phyloP scores from a whole-genome alignment of 345 rosid genomes.

The Citropsis articulata region DNA sequence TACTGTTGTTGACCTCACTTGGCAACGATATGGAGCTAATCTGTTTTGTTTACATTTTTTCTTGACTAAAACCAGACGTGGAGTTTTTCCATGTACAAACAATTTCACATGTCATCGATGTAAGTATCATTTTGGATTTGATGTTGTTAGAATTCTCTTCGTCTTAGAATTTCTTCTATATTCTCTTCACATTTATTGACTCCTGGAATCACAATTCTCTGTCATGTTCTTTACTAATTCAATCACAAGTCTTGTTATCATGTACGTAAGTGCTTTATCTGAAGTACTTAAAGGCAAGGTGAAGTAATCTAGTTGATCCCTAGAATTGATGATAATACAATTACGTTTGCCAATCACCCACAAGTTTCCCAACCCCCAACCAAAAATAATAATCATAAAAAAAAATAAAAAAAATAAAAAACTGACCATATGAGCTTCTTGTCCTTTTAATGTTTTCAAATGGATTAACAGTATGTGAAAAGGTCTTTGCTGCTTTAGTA shows the following conservation, averaged over 20 bases:
- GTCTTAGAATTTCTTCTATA: not conserved
- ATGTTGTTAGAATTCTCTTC: not conserved
- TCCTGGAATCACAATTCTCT: not conserved
- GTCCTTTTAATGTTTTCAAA: not conserved
- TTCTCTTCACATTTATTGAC: not conserved
- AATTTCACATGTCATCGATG: slow-evolving; percentile 36
- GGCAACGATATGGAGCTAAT: not conserved
- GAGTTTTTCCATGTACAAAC: slow-evolving; percentile 34
- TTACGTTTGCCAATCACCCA: too few relatives aligned
- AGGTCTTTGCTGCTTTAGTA: not conserved
- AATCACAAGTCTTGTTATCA: not conserved
- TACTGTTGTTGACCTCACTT: not conserved
- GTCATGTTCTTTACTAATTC: not conserved
- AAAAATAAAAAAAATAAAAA: too few relatives aligned
- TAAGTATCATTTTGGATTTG: slow-evolving; percentile 25
- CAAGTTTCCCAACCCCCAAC: too few relatives aligned
- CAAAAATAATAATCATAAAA: too few relatives aligned
- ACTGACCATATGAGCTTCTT: not conserved
- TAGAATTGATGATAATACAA: not conserved
- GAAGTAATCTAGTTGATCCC: not conserved
- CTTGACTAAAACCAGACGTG: slow-evolving; percentile 20
- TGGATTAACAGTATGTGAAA: not conserved
- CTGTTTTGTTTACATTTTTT: not conserved
- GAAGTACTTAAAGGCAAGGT: not conserved
- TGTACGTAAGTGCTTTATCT: not conserved